These are phyloP conservation scores for Podaxis sp. DNA, from an alignment of 768 basidiomycete genomes.

Conservation along the genomic window DNA sequence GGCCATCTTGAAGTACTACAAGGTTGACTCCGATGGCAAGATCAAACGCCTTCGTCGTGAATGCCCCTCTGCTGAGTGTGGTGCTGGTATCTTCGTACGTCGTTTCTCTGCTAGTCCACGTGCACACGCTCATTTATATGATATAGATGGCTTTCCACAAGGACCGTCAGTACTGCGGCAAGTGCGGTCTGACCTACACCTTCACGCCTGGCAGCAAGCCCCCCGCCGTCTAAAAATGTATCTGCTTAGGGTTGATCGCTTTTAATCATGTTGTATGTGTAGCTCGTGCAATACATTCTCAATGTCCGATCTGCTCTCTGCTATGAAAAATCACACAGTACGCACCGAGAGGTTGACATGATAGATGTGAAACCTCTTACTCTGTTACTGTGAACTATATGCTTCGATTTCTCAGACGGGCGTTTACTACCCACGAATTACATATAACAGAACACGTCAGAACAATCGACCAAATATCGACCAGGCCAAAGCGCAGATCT, in stretches of 20 bases:
- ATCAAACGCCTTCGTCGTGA: conserved; percentile 99
- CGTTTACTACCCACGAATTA: neutral
- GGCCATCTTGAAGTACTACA: conserved; percentile 99
- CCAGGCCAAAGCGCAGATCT: neutral
- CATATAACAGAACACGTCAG: neutral
- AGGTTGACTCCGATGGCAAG: conserved; percentile 99
- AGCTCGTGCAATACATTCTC: conserved; percentile 4
- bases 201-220: conserved; percentile 82
- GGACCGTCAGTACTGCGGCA: conserved; percentile 98
- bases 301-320: neutral
- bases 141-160: conserved; percentile 96
- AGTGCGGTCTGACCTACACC: conserved; percentile 86
- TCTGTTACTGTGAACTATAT: neutral
- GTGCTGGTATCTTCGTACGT: conserved; percentile 82
- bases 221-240: conserved; percentile 53
- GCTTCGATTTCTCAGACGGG: conserved; percentile 2
- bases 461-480: neutral
- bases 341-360: neutral
- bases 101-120: neutral
- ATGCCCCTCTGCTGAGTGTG: conserved; percentile 83
- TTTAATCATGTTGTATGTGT: neutral
- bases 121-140: conserved; percentile 24
- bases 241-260: neutral
- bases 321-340: neutral
- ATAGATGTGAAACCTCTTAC: neutral